Conservation (phyloP, 345 rosid genomes). For the Melaleuca quinquenervia region DNA sequence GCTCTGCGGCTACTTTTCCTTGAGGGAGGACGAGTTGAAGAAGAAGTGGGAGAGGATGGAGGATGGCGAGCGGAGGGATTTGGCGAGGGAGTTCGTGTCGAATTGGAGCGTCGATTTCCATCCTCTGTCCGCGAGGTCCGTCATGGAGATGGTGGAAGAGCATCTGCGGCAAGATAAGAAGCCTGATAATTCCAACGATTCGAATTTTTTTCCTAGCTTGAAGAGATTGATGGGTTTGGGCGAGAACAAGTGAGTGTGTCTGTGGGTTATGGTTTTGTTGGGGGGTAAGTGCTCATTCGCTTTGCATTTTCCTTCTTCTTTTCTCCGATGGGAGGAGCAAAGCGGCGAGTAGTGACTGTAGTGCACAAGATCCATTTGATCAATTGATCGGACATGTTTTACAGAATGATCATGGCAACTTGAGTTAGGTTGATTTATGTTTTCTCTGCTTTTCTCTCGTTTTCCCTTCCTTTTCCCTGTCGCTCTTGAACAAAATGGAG, state of each 20-base stretch:
- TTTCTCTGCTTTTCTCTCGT: too few species aligned
- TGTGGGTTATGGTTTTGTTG: neutral
- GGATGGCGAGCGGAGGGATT: slow-evolving; percentile 41
- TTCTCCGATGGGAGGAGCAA: neutral
- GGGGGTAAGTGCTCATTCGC: neutral
- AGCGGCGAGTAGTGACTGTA: neutral
- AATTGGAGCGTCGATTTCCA: slow-evolving; percentile 56
- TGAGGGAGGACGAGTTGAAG: slow-evolving; percentile 38
- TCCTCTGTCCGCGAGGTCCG: slow-evolving; percentile 64
- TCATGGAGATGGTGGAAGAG: slow-evolving; percentile 61
- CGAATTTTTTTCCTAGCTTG: slow-evolving; percentile 41
- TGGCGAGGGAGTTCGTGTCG: slow-evolving; percentile 43
- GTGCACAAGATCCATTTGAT: neutral
- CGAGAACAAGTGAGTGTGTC: neutral
- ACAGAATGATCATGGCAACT: neutral
- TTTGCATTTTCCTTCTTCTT: neutral
- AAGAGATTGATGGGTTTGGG: slow-evolving; percentile 55
- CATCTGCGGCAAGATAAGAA: slow-evolving; percentile 22
- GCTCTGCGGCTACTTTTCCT: slow-evolving; percentile 32
- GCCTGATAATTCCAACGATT: slow-evolving; percentile 3
- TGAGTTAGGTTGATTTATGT: neutral
- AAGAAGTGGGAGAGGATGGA: slow-evolving; percentile 45
- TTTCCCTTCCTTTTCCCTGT: too few species aligned
- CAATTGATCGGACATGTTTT: neutral
- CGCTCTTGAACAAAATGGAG: too few species aligned